Evolutionary conservation across 176 grass and related monocot genomes (phyloP).

Genomic region (Typha latifolia): DNA sequence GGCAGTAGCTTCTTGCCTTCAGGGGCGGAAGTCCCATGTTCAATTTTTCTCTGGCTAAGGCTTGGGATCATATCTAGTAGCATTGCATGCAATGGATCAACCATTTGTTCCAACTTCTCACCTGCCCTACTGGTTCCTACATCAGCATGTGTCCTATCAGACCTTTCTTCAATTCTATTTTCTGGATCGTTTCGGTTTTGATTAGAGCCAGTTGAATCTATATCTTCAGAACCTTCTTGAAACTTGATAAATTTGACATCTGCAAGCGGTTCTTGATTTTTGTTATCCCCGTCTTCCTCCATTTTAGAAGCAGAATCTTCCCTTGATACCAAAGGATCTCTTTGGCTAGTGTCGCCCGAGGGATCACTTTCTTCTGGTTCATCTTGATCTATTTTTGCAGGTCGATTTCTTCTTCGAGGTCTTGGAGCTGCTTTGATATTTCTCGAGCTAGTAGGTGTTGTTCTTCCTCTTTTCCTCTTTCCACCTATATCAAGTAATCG

Average conservation of each 20-base stretch:
- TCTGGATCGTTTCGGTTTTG: conserved; percentile 15
- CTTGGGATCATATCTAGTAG: conserved; percentile 76
- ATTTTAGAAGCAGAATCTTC: conserved; percentile 23
- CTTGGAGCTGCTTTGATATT: conserved; percentile 41
- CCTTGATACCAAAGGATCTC: conserved; percentile 22
- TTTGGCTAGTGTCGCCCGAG: conserved; percentile 25
- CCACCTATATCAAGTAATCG: conserved; percentile 22
- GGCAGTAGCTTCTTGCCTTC: conserved; percentile 12
- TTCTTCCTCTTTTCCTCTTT: conserved; percentile 53
- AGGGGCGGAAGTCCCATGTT: neutral
- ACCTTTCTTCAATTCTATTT: conserved; percentile 16
- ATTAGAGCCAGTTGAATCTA: neutral
- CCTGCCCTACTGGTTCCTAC: neutral
- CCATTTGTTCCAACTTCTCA: conserved; percentile 72
- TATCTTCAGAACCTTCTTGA: conserved; percentile 20
- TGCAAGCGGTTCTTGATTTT: conserved; percentile 13
- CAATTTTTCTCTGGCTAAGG: conserved; percentile 37
- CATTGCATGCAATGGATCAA: conserved; percentile 81
- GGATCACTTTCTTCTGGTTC: conserved; percentile 41
- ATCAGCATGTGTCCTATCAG: conserved; percentile 27
- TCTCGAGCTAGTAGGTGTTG: conserved; percentile 18
- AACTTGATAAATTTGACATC: conserved; percentile 31
- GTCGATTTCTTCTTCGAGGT: conserved; percentile 33
- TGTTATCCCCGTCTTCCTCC: conserved; percentile 21
- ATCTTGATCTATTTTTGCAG: conserved; percentile 37